These are phyloP conservation scores for Thelephora aurantiotincta DNA, from an alignment of 768 basidiomycete species.

Conservation along the genomic window DNA sequence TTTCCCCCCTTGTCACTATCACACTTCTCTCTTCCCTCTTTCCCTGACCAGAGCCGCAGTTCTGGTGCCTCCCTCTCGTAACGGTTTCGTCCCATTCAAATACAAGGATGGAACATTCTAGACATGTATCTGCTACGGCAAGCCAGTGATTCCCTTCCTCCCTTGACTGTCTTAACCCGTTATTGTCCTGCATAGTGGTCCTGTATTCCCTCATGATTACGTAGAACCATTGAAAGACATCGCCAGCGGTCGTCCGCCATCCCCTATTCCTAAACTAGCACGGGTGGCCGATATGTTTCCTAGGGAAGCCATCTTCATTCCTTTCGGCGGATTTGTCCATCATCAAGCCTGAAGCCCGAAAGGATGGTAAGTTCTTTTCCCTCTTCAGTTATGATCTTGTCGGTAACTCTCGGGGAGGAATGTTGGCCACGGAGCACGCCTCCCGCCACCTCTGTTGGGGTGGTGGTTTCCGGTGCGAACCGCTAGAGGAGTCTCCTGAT, in stretches of 20 bases:
- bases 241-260: constrained; percentile 25
- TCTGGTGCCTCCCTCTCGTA: too few relatives aligned
- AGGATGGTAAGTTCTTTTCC: constrained; percentile 31
- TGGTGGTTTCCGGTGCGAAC: constrained; percentile 13
- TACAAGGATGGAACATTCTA: too few relatives aligned
- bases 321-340: constrained; percentile 39
- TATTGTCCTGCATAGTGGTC: constrained; percentile 40
- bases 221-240: constrained; percentile 26
- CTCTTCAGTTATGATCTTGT: constrained; percentile 25
- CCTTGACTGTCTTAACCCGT: constrained; percentile 18
- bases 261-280: constrained; percentile 39
- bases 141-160: too few relatives aligned
- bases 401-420: constrained; percentile 29
- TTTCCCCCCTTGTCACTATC: too few relatives aligned
- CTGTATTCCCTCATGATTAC: constrained; percentile 29
- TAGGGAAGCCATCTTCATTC: constrained; percentile 33
- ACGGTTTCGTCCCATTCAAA: too few relatives aligned
- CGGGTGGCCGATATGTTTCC: constrained; percentile 38
- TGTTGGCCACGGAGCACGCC: constrained; percentile 27
- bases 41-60: too few relatives aligned
- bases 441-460: constrained; percentile 16
- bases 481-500: neutral
- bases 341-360: constrained; percentile 35
- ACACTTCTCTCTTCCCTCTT: too few relatives aligned
- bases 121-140: too few relatives aligned